phyloP scores from a whole-genome alignment of 1,139 yeast species.

The Nakaseomyces delphensis region DNA sequence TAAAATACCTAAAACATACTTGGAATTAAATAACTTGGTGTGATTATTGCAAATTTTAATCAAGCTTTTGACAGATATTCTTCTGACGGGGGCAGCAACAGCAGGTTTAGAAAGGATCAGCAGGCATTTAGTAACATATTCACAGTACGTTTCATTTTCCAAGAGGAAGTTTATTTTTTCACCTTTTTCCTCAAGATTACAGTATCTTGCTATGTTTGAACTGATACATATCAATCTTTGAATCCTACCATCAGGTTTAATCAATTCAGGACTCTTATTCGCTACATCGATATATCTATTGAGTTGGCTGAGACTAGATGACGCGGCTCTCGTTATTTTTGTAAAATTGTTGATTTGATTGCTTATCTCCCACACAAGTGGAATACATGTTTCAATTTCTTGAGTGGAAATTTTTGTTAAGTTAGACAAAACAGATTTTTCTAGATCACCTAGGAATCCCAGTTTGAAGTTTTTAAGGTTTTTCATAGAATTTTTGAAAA shows the following conservation, averaged over 20 bases:
- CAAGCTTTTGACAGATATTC: slow-evolving; percentile 48
- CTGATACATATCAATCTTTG: slow-evolving; percentile 52
- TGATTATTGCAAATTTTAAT: slow-evolving; percentile 50
- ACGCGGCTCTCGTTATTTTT: slow-evolving; percentile 51
- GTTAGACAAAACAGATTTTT: slow-evolving; percentile 42
- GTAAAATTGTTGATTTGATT: slow-evolving; percentile 38
- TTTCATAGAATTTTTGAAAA: slow-evolving; percentile 45
- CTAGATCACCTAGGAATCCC: slow-evolving; percentile 44
- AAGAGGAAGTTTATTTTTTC: slow-evolving; percentile 39
- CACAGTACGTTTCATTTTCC: slow-evolving; percentile 44
- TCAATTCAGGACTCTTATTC: slow-evolving; percentile 19
- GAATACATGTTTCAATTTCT: slow-evolving; percentile 63
- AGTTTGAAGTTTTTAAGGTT: slow-evolving; percentile 40
- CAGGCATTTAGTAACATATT: slow-evolving; percentile 50
- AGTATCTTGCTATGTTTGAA: slow-evolving; percentile 63
- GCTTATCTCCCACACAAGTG: slow-evolving; percentile 53
- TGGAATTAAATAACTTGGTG: slow-evolving; percentile 53
- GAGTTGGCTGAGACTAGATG: slow-evolving; percentile 47
- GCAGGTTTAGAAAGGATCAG: slow-evolving; percentile 41
- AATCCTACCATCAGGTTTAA: slow-evolving; percentile 38
- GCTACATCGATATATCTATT: slow-evolving; percentile 37
- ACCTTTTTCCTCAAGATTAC: slow-evolving; percentile 45
- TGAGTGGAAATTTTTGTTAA: slow-evolving; percentile 50
- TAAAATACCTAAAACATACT: slow-evolving; percentile 43
- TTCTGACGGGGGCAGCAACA: slow-evolving; percentile 34